phyloP scores from a whole-genome alignment of 345 rosid species.

The Psidium friedrichsthalianum region DNA sequence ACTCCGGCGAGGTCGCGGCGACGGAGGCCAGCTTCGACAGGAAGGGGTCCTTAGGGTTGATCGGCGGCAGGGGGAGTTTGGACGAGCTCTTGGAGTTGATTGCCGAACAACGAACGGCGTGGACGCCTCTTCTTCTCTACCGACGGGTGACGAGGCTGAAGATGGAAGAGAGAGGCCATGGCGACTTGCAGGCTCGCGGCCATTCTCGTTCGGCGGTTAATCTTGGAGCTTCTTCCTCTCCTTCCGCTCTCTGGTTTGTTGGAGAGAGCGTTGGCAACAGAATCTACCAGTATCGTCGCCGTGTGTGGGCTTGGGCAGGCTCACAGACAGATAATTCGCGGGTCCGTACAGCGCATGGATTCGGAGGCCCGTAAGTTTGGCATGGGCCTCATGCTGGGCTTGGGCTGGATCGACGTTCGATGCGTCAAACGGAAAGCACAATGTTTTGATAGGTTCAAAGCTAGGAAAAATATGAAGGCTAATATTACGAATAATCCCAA shows the following conservation, averaged over 20 bases:
- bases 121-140: conserved; percentile 6
- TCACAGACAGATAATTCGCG: not conserved
- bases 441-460: not conserved
- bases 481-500: no score
- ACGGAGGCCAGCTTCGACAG: conserved; percentile 47
- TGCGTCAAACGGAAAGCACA: not conserved
- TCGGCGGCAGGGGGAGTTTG: conserved; percentile 53
- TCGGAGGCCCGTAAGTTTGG: not conserved
- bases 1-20: conserved; percentile 52
- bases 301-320: not conserved
- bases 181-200: conserved; percentile 39
- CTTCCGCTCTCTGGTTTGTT: not conserved
- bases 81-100: conserved; percentile 30
- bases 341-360: not conserved
- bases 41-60: conserved; percentile 75
- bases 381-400: not conserved
- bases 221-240: not conserved
- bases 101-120: conserved; percentile 13
- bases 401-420: not conserved
- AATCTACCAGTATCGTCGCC: not conserved
- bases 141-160: conserved; percentile 13
- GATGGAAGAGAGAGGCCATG: conserved; percentile 21
- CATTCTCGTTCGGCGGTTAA: conserved; percentile 14
- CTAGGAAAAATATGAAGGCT: not conserved
- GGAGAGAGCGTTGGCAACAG: not conserved